Evolutionary conservation across 345 rosid species (phyloP), one percentile per base, ranked within the genome.

Genomic region (Eucalyptus pauciflora): DNA sequence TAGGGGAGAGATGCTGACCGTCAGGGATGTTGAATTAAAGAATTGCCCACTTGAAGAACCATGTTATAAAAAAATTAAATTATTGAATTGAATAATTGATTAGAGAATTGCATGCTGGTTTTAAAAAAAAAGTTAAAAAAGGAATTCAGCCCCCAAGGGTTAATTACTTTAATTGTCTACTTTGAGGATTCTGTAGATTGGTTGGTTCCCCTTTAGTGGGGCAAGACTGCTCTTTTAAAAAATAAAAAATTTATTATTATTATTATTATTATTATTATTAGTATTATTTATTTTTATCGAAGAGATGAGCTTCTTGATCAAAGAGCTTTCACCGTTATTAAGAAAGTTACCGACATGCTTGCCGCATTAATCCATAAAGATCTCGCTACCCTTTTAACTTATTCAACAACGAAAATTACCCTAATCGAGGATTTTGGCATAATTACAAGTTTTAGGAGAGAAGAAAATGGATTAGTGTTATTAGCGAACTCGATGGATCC

Each of bases 291-390:
- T 52, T 52, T 3, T 52, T 1, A 18, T 52, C 1, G 33, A 64
- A 15, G 76, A n/a, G 76, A n/a, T 15, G 76, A 64, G 41, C 41
- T 64, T 14, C 76, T 20, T 20, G 7, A 41, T 7, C 3, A 1
- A 41, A 3, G 83, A 20, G 15, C 83, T 76, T 76, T 11, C 48
- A 2, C 83, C 1, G 0, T 6, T 41, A 76, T 76, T 41, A 20
- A 76, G 83, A 76, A 76, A 76, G 48, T 11, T 41, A 10, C 29
- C 83, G 1, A 76, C 48, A 76, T 41, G 27, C 83, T 0, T 0
- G 0, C 10, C 83, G 9, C 83, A 0, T 41, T 6, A 20, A 41
- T 20, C 48, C 1, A 1, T 76, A 20, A 76, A 76, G 48, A 7
- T 20, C 8, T 76, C 5, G 5, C 20, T 41, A 41, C 48, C 48